phyloP scores from a whole-genome alignment of 2,329 filamentous ascomycete genomes.

The Aureobasidium sp. region DNA sequence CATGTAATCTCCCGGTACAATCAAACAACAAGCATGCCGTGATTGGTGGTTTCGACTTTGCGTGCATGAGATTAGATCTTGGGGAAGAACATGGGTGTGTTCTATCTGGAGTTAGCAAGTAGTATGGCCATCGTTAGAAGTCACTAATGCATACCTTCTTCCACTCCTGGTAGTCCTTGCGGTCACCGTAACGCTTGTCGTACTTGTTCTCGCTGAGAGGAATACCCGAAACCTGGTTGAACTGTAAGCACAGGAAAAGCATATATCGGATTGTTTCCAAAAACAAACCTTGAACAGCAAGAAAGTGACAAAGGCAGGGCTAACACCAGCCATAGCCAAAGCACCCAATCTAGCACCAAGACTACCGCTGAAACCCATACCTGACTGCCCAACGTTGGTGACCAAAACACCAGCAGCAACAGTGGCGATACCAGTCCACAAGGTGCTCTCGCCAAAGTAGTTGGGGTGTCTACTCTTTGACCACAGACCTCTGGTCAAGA shows the following conservation, averaged over 20 bases:
- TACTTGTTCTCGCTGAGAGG: slow-evolving; percentile 62
- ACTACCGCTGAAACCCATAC: slow-evolving; percentile 46
- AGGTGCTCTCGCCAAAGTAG: slow-evolving; percentile 62
- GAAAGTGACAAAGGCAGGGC: slow-evolving; percentile 56
- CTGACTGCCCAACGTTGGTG: slow-evolving; percentile 45
- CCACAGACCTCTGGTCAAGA: slow-evolving; percentile 56
- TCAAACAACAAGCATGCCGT: not conserved
- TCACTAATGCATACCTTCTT: slow-evolving; percentile 30
- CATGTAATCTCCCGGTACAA: not conserved
- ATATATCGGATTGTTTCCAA: not conserved
- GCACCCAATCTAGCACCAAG: slow-evolving; percentile 36
- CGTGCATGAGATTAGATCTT: slow-evolving; percentile 37
- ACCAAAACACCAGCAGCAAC: slow-evolving; percentile 49
- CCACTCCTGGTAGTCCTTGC: slow-evolving; percentile 59
- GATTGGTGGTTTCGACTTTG: not conserved
- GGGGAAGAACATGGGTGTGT: slow-evolving; percentile 56
- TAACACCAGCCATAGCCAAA: slow-evolving; percentile 45
- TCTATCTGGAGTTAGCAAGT: slow-evolving; percentile 28
- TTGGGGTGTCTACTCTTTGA: slow-evolving; percentile 54
- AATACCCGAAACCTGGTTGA: slow-evolving; percentile 40
- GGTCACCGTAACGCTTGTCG: slow-evolving; percentile 53
- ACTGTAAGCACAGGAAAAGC: not conserved
- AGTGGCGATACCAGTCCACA: slow-evolving; percentile 61
- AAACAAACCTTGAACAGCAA: slow-evolving; percentile 51
- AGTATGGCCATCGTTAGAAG: not conserved